These are phyloP conservation scores for Phaffia tasmanica DNA, from an alignment of 768 basidiomycete species.

Conservation along the genomic window DNA sequence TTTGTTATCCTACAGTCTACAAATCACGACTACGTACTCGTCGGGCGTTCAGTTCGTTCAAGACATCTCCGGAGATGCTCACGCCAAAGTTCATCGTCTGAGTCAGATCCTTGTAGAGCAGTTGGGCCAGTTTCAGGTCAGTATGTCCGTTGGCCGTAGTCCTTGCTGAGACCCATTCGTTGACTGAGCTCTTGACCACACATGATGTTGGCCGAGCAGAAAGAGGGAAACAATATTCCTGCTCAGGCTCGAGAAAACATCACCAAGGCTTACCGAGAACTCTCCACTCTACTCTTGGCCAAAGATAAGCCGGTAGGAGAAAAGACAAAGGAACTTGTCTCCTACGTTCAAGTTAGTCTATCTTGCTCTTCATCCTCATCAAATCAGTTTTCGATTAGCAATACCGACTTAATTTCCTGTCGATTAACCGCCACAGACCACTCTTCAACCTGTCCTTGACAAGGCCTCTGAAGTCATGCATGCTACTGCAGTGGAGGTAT, in stretches of 20 bases:
- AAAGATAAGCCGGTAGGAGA: conserved; percentile 15
- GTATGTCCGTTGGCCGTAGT: not conserved
- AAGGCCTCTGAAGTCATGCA: conserved; percentile 10
- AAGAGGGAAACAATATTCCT: conserved; percentile 11
- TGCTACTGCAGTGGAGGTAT: conserved; percentile 16
- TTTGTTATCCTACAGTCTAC: conserved; percentile 2
- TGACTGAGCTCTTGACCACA: not conserved
- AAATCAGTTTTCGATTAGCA: not conserved
- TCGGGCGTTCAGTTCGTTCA: not conserved
- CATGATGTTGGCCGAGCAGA: not conserved
- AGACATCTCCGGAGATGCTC: conserved; percentile 20
- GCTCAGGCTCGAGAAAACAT: conserved; percentile 7
- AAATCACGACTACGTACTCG: conserved; percentile 20
- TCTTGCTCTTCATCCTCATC: not conserved
- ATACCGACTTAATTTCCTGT: not conserved
- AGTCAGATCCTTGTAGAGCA: conserved; percentile 14
- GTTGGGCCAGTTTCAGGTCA: conserved; percentile 13
- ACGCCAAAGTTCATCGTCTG: conserved; percentile 21
- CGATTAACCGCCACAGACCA: not conserved
- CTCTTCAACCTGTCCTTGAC: conserved; percentile 21
- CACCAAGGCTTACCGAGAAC: conserved; percentile 16
- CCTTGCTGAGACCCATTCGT: not conserved
- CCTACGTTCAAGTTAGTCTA: conserved; percentile 12
- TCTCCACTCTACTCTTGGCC: conserved; percentile 6
- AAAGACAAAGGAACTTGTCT: conserved; percentile 5